Percentiles rank a stretch among this genome's conserved stretches.
Conservation (phyloP, 1,284 basidiomycete genomes). For the Termitomyces sp. region DNA sequence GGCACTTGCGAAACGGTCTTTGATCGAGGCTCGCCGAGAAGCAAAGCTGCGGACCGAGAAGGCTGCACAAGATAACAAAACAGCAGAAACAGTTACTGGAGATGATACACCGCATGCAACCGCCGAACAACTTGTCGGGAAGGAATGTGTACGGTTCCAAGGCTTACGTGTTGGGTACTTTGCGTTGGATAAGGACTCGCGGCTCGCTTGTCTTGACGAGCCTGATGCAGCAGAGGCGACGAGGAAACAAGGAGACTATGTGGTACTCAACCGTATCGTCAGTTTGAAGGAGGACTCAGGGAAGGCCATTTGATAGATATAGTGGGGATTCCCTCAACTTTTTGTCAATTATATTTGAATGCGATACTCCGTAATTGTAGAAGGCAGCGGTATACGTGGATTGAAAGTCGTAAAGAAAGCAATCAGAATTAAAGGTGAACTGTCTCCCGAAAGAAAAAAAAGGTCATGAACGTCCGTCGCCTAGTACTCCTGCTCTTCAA, state of each 20-base stretch:
- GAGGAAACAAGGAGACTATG: conserved; percentile 61
- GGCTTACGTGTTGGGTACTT: conserved; percentile 96
- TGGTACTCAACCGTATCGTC: conserved; percentile 92
- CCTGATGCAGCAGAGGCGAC: conserved; percentile 38
- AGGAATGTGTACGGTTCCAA: conserved; percentile 95
- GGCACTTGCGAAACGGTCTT: conserved; percentile 69
- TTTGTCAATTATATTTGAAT: conserved; percentile 8
- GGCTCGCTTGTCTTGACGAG: conserved; percentile 60
- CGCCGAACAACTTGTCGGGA: conserved; percentile 81
- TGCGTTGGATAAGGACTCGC: conserved; percentile 83
- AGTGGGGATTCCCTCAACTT: not conserved
- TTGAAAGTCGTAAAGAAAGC: conserved; percentile 27
- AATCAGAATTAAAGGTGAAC: conserved; percentile 23
- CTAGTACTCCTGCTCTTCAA: conserved; percentile 55
- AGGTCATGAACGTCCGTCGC: conserved; percentile 7
- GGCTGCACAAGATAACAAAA: conserved; percentile 46
- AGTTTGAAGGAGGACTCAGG: conserved; percentile 93
- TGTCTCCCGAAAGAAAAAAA: conserved; percentile 16
- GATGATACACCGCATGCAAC: conserved; percentile 65
- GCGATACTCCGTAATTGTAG: conserved; percentile 15
- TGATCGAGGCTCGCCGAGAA: conserved; percentile 65
- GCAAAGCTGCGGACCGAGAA: conserved; percentile 64
- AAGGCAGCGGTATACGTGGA: conserved; percentile 23
- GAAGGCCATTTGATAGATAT: conserved; percentile 44
- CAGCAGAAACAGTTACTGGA: conserved; percentile 30